Percentiles rank a stretch among this genome's conserved stretches.
These are phyloP conservation scores for Apophysomyces elegans DNA, from an alignment of 371 early-diverging fungal species.

Conservation along the genomic window DNA sequence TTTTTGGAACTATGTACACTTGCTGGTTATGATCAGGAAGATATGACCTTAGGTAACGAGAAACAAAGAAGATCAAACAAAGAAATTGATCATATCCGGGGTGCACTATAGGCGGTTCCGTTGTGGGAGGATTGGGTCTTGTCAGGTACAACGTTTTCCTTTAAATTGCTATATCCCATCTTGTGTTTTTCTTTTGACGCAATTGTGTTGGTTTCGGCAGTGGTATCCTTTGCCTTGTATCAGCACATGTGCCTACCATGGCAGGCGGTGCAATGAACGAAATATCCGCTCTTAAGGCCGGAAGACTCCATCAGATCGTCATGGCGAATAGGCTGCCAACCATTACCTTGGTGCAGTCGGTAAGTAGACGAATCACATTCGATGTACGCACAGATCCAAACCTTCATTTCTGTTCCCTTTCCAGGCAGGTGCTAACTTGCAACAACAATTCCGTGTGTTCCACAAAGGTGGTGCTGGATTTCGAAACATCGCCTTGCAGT, in stretches of 20 bases:
- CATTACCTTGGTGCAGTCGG: constrained; percentile 65
- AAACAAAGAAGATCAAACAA: not conserved
- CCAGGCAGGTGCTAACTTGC: constrained; percentile 77
- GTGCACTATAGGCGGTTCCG: constrained; percentile 55
- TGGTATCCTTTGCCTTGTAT: constrained; percentile 69
- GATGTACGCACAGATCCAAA: not conserved
- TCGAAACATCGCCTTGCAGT: constrained; percentile 67
- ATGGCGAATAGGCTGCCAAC: constrained; percentile 66
- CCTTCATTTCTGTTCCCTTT: not conserved
- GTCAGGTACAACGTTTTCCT: constrained; percentile 53
- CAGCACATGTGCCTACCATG: constrained; percentile 71
- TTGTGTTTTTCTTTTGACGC: not conserved
- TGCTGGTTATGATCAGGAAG: constrained; percentile 74
- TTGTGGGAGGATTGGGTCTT: constrained; percentile 74
- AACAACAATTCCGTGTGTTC: constrained; percentile 75
- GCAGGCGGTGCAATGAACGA: constrained; percentile 75
- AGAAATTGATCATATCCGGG: not conserved
- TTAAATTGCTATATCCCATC: no score
- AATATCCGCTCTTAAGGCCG: constrained; percentile 56
- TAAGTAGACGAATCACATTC: constrained; percentile 23
- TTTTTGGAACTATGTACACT: constrained; percentile 73
- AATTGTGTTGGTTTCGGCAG: constrained; percentile 27
- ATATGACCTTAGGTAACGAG: constrained; percentile 61
- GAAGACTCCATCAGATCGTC: constrained; percentile 62
- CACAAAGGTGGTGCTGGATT: constrained; percentile 76